A percentile compares a stretch with the other conserved stretches of the same genome.
These are phyloP conservation scores for Psilocybe azurescens DNA, from an alignment of 768 basidiomycete species.

Conservation along the genomic window DNA sequence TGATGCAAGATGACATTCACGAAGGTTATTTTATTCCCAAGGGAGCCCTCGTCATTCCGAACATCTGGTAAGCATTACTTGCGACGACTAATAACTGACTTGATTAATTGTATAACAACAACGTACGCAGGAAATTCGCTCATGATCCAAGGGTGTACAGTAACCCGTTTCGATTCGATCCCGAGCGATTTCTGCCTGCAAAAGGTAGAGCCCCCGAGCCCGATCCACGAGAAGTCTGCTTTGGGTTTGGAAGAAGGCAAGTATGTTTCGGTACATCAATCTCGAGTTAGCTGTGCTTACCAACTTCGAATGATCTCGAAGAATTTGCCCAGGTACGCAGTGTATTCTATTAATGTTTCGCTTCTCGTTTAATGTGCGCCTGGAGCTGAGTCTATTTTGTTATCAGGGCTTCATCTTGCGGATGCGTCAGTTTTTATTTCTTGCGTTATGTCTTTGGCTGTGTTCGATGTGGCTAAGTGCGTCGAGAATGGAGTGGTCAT, in stretches of 20 bases:
- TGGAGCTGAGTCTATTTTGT: neutral
- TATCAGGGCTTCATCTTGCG: constrained; percentile 54
- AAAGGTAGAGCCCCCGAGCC: constrained; percentile 47
- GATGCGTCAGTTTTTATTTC: constrained; percentile 59
- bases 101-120: constrained; percentile 9
- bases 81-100: constrained; percentile 1
- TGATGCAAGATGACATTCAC: constrained; percentile 64
- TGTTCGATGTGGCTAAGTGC: constrained; percentile 54
- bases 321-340: constrained; percentile 52
- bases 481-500: constrained; percentile 49
- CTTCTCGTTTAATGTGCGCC: neutral
- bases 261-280: constrained; percentile 23
- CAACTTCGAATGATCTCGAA: constrained; percentile 22
- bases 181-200: constrained; percentile 61
- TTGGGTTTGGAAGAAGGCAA: constrained; percentile 74
- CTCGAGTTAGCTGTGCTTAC: constrained; percentile 2
- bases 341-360: constrained; percentile 6
- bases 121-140: constrained; percentile 46
- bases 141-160: constrained; percentile 60
- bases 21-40: constrained; percentile 68
- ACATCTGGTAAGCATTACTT: constrained; percentile 46
- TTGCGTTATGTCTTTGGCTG: constrained; percentile 56
- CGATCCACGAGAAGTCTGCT: constrained; percentile 66
- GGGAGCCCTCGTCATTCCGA: constrained; percentile 55
- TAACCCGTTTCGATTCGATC: constrained; percentile 60